Base-by-base conservation (phyloP, 2,329 filamentous ascomycete genomes). In the Graphium sp. region DNA sequence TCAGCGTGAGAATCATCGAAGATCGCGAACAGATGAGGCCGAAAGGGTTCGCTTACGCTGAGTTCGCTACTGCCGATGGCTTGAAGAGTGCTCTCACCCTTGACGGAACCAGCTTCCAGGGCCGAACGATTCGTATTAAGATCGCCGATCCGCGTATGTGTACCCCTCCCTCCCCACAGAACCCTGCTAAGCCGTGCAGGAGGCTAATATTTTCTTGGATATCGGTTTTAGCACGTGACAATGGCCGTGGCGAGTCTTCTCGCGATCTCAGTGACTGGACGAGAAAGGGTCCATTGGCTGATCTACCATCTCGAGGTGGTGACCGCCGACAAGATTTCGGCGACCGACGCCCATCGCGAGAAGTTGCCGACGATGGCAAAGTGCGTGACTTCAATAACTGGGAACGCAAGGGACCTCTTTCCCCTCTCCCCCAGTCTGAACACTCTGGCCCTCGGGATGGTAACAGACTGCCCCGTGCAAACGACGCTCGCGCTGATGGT, bases 41-140 rank as follows among this genome's bases (percentile, higher is more conserved):
- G 39, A 98, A 98, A 63, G 89, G 89, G 27, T 98, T 98, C 45
- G 89, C 87, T 36, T 98, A 98, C 51, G 87, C 92, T 39, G 89
- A 98, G 53, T 98, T 98, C 46, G 73, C 66, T 39, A 76, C 73
- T 29, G 59, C 89, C 24, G 87, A 95, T 28, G 87, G 87, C 34
- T 62, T 98, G 45, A 91, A 92, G 62, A 78, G 84, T 56, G 89
- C 89, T 32, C 67, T 98, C 38, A 71, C 74, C 34, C 67, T 89
- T 37, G 85, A 85, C 45, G 81, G 83, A 43, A 64, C 72, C 35
- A 74, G 71, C 34, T 85, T 95, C 52, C 78, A 91, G 51, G 84
- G 84, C 41, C 77, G 89, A 41, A 79, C 75, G 47, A 84, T 98
- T 50, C 75, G 83, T 50, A 77, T 95, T 49, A 94, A 85, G 61